Evolutionary conservation across 2,329 filamentous ascomycete species (phyloP).

Genomic region (Arachnopeziza araneosa): DNA sequence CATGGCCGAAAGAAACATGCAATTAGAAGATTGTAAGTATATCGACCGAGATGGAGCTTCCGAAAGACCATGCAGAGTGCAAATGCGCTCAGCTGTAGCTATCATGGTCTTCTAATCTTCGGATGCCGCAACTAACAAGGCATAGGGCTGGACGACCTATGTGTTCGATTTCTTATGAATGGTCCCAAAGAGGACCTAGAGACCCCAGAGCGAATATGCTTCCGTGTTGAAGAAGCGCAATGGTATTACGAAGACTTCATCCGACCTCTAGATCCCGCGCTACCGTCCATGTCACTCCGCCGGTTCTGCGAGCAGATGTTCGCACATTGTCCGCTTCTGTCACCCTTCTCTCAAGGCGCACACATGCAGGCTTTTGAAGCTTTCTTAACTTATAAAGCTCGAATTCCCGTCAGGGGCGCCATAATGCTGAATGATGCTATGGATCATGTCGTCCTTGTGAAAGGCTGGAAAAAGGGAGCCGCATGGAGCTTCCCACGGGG

Average conservation of each 20-base stretch:
- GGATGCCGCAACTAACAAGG: not conserved
- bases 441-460: constrained; percentile 89
- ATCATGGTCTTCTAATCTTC: not conserved
- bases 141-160: constrained; percentile 90
- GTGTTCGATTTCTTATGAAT: constrained; percentile 97
- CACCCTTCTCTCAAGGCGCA: constrained; percentile 70
- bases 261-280: constrained; percentile 74
- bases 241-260: constrained; percentile 99
- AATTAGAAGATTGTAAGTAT: constrained; percentile 77
- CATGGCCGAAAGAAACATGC: constrained; percentile 76
- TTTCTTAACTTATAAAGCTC: constrained; percentile 90
- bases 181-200: constrained; percentile 85
- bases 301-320: constrained; percentile 88
- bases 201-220: constrained; percentile 90
- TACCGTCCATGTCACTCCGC: constrained; percentile 81
- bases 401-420: constrained; percentile 88
- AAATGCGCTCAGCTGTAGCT: not conserved
- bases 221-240: constrained; percentile 98
- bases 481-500: constrained; percentile 96
- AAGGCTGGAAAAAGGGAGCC: constrained; percentile 95
- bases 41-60: not conserved
- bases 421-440: constrained; percentile 92
- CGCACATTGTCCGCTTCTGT: constrained; percentile 85
- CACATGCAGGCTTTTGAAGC: constrained; percentile 82
- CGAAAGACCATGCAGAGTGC: not conserved